Percentiles rank a stretch among this genome's conserved stretches.
phyloP scores from a whole-genome alignment of 148 eudicot genomes.

The Rhododendron henanense region DNA sequence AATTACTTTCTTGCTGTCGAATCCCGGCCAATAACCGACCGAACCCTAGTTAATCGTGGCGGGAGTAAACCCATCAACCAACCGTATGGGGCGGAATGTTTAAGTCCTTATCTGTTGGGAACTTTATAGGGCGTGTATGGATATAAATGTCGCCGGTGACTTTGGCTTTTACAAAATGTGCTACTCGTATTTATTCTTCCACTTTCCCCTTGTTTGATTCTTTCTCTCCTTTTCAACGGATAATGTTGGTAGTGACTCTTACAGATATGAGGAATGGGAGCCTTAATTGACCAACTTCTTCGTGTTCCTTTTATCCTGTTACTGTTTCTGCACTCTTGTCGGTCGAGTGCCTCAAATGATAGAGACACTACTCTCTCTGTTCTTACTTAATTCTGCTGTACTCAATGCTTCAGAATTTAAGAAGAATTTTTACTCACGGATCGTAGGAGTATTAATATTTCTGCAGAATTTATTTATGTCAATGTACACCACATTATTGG shows the following conservation, averaged over 20 bases:
- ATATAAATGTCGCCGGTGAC: constrained; percentile 7
- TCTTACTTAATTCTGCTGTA: background rate
- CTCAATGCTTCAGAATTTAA: background rate
- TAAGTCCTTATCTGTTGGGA: constrained; percentile 19
- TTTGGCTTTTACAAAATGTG: constrained; percentile 4
- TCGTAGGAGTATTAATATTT: background rate
- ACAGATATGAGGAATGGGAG: background rate
- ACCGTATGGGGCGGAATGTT: background rate
- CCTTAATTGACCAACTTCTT: background rate
- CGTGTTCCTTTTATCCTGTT: constrained; percentile 4
- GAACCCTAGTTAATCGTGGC: too few species aligned
- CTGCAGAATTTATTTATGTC: background rate
- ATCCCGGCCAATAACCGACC: too few species aligned
- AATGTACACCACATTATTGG: background rate
- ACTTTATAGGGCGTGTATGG: background rate
- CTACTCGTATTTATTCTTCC: too few species aligned
- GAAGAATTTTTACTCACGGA: too few species aligned
- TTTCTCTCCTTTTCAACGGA: background rate
- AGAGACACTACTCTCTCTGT: background rate
- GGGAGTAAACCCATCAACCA: too few species aligned
- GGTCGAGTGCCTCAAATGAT: constrained; percentile 14
- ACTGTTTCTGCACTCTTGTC: constrained; percentile 17
- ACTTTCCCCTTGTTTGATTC: background rate
- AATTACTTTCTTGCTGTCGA: too few species aligned
- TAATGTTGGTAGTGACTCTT: background rate